Evolutionary conservation across 176 grass and related monocot genomes (phyloP), one percentile per base, ranked within the genome.

Genomic region (Poa pratensis): DNA sequence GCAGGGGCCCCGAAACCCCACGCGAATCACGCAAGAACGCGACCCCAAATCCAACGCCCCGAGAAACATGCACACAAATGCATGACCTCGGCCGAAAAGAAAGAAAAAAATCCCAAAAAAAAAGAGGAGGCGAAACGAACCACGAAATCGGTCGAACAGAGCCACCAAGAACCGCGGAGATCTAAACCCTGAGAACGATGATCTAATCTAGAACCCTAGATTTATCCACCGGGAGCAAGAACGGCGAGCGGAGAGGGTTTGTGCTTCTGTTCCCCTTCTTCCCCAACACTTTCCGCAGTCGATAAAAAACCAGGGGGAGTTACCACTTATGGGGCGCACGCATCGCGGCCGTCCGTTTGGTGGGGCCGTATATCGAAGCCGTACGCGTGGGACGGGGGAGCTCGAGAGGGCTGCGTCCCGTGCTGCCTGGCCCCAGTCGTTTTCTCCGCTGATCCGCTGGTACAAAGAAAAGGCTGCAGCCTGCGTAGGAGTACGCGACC

Each of bases 131-230:
- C n/a, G n/a, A 18, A 83, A 79, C 30, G 26, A 15, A 9, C 74
- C 53, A 18, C 0, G 14, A 85, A 81, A 70, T 34, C 86, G 13
- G 9, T 14, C 17, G 24, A 73, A 46, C 5, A 70, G 64, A 71
- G n/a, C n/a, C n/a, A n/a, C n/a, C n/a, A n/a, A n/a, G n/a, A n/a
- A 39, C 51, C 0, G 0, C 19, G 20, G 20, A 23, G 62, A 65
- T 32, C 62, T 32, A 32, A 32, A 24, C 15, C 19, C 10, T 20
- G 35, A 66, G 13, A 54, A n/a, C n/a, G 9, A 42, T 10, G 48
- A 22, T 24, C 54, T 11, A 83, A 65, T 73, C n/a, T n/a, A 58
- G 40, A 90, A 83, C 84, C 84, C 80, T 90, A 90, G 84, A 83
- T 87, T 87, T 55, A 18, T 13, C 34, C 64, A 51, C 66, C 74